A percentile compares a stretch with the other conserved stretches of the same genome.
Evolutionary conservation across 805 yeast species (phyloP).

Genomic region (Starmerella floris): DNA sequence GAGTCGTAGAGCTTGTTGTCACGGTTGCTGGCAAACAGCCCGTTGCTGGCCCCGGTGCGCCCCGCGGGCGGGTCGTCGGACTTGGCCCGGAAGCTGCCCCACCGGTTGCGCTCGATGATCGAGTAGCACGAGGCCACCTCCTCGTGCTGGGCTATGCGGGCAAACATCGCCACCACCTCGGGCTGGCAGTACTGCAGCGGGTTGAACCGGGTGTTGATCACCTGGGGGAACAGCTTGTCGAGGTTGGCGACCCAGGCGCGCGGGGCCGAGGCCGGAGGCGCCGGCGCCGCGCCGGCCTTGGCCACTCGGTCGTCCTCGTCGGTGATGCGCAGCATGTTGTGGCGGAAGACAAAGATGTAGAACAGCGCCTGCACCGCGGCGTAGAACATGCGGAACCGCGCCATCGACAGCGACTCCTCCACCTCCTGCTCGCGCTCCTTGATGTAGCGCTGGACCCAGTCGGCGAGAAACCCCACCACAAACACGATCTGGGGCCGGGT

Average conservation of each 20-base stretch:
- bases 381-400: constrained; percentile 75
- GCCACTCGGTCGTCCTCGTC: constrained; percentile 16
- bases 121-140: constrained; percentile 88
- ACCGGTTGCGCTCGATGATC: constrained; percentile 77
- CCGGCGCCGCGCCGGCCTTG: neutral
- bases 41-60: constrained; percentile 16
- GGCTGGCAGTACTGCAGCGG: constrained; percentile 89
- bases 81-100: constrained; percentile 41
- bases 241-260: constrained; percentile 33
- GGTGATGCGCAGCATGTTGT: constrained; percentile 37
- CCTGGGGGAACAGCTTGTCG: constrained; percentile 76
- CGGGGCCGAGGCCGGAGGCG: neutral
- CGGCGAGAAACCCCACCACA: constrained; percentile 66
- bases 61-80: constrained; percentile 22
- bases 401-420: constrained; percentile 63
- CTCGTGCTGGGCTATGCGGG: constrained; percentile 77
- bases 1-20: constrained; percentile 83
- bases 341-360: constrained; percentile 85
- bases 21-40: constrained; percentile 47
- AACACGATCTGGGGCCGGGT: constrained; percentile 61
- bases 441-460: constrained; percentile 73
- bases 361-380: constrained; percentile 82
- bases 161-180: constrained; percentile 85
- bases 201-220: constrained; percentile 76
- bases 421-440: constrained; percentile 78